Conservation (phyloP, 345 rosid genomes). For the Dipteronia sinensis region DNA sequence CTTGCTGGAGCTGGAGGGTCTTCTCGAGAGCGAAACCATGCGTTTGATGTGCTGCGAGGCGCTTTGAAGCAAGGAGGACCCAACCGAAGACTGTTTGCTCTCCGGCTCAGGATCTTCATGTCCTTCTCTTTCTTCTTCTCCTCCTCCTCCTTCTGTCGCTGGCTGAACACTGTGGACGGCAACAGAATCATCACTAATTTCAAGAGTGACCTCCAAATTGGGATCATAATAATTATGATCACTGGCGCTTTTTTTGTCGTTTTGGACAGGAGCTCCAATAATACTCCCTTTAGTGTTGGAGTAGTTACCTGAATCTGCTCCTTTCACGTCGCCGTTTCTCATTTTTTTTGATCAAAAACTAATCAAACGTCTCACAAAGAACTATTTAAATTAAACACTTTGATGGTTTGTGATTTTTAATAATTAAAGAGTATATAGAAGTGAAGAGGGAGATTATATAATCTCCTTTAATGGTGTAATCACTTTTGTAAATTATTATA, state of each 20-base stretch:
- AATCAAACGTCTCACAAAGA: too few species aligned
- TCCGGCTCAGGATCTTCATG: conserved; percentile 72
- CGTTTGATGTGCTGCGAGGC: conserved; percentile 64
- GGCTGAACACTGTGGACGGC: conserved; percentile 81
- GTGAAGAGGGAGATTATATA: too few species aligned
- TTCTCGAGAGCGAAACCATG: conserved; percentile 44
- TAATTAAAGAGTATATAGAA: too few species aligned
- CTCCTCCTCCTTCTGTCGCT: conserved; percentile 13
- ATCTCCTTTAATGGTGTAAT: too few species aligned
- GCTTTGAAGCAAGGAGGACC: conserved; percentile 49
- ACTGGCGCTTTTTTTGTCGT: neutral
- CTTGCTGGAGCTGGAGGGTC: conserved; percentile 7
- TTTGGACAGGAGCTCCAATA: too few species aligned
- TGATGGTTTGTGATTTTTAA: too few species aligned
- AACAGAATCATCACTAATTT: conserved; percentile 70
- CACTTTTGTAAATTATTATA: too few species aligned
- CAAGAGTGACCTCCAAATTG: conserved; percentile 66
- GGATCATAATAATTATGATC: neutral
- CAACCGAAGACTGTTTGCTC: conserved; percentile 39
- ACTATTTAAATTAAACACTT: too few species aligned
- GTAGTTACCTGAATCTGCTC: too few species aligned
- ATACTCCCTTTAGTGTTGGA: too few species aligned
- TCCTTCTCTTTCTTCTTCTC: conserved; percentile 17
- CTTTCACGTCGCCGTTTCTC: too few species aligned
- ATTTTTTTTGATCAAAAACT: too few species aligned